Evolutionary conservation across 2,329 filamentous ascomycete genomes (phyloP).

Genomic region (Stachybotrys echinatus): DNA sequence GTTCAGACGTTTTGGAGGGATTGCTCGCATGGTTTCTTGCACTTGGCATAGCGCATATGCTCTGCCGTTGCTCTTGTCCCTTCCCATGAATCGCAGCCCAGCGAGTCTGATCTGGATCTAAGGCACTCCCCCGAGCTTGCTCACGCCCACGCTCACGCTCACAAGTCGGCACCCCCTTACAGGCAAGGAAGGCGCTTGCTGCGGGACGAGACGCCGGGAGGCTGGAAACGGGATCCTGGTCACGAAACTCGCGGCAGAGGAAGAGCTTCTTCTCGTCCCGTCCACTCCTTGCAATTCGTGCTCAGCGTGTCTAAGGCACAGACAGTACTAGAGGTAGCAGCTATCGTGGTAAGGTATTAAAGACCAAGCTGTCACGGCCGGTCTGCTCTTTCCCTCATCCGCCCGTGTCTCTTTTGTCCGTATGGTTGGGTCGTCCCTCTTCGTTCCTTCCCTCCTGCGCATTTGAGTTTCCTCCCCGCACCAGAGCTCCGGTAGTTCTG

Average conservation of each 20-base stretch:
- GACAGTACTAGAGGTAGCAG: background rate
- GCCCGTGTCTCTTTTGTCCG: background rate
- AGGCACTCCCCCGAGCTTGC: background rate
- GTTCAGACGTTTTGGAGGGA: background rate
- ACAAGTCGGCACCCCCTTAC: too few relatives aligned
- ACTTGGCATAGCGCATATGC: background rate
- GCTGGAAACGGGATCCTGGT: background rate
- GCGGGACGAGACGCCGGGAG: too few relatives aligned
- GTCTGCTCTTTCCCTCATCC: background rate
- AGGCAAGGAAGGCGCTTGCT: too few relatives aligned
- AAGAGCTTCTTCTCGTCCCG: background rate
- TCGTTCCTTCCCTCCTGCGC: background rate
- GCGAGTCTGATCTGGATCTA: background rate
- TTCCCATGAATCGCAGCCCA: background rate
- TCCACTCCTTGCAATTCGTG: background rate
- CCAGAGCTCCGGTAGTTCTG: conserved; percentile 6
- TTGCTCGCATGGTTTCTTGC: background rate
- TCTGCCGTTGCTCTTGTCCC: background rate
- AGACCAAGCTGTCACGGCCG: background rate
- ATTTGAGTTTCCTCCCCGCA: background rate
- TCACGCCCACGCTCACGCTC: too few relatives aligned
- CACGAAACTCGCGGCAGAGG: background rate
- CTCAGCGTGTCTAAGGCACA: too few relatives aligned
- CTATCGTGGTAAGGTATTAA: background rate
- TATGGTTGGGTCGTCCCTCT: background rate